A percentile compares a stretch with the other conserved stretches of the same genome.
Evolutionary conservation across 78 protist genomes (phyloP).

Genomic region (Speleostelium caveatum): DNA sequence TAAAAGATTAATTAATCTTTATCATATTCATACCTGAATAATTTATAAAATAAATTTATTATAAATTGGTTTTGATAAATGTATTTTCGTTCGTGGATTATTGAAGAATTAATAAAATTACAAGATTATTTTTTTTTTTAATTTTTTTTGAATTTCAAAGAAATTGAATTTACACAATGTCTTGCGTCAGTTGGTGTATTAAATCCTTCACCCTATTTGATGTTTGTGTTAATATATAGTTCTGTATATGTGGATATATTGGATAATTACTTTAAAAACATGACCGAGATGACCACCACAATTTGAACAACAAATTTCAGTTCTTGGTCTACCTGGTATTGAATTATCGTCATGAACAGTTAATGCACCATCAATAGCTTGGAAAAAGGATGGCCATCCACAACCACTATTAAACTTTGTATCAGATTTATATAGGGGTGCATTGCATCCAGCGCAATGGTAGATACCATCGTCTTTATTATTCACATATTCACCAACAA

Average conservation of each 20-base stretch:
- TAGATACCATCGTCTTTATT: too few species aligned
- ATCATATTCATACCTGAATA: too few species aligned
- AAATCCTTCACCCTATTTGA: constrained; percentile 82
- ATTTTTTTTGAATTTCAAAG: constrained; percentile 30
- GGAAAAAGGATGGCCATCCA: constrained; percentile 93
- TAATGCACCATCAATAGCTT: constrained; percentile 76
- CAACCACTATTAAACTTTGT: constrained; percentile 85
- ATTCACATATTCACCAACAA: too few species aligned
- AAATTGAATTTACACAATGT: constrained; percentile 92
- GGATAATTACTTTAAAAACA: constrained; percentile 77
- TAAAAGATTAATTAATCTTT: too few species aligned
- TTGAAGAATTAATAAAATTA: too few species aligned
- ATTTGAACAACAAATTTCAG: constrained; percentile 86
- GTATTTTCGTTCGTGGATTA: too few species aligned
- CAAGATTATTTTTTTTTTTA: too few species aligned
- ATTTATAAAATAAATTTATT: too few species aligned
- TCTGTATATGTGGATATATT: neutral
- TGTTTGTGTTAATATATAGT: neutral
- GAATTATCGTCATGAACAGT: constrained; percentile 71
- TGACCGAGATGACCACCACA: constrained; percentile 95
- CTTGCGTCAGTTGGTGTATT: constrained; percentile 87
- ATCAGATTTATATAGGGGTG: constrained; percentile 76
- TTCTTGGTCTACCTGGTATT: constrained; percentile 78
- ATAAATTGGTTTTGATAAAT: too few species aligned
- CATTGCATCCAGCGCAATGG: constrained; percentile 78